Conservation (phyloP, 2,329 filamentous ascomycete species). For the Cladosporium austrohemisphaericum region DNA sequence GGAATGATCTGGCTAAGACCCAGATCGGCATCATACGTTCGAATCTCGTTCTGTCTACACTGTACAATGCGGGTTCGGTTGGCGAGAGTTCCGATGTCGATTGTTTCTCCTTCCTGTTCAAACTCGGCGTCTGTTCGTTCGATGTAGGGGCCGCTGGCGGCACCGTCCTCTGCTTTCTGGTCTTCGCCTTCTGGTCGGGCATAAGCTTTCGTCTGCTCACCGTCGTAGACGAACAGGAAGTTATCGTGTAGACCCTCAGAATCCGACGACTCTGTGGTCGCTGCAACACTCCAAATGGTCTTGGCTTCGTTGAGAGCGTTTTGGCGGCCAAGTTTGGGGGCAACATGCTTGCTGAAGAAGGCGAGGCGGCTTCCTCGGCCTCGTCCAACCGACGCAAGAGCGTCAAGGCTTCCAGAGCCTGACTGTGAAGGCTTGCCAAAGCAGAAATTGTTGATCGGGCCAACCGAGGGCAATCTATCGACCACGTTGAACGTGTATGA, state of each 20-base stretch:
- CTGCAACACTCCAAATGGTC: slow-evolving; percentile 73
- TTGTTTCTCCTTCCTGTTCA: slow-evolving; percentile 80
- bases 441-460: slow-evolving; percentile 72
- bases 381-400: slow-evolving; percentile 58
- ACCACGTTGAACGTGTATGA: slow-evolving; percentile 68
- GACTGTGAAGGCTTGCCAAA: slow-evolving; percentile 55
- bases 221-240: slow-evolving; percentile 30
- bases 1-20: slow-evolving; percentile 87
- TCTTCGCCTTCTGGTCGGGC: slow-evolving; percentile 15
- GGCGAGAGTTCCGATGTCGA: slow-evolving; percentile 82
- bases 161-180: slow-evolving; percentile 17
- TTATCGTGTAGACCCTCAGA: slow-evolving; percentile 21
- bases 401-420: slow-evolving; percentile 41
- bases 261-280: slow-evolving; percentile 15
- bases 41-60: slow-evolving; percentile 78
- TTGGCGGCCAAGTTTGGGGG: slow-evolving; percentile 66
- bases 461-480: slow-evolving; percentile 72
- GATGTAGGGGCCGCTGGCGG: slow-evolving; percentile 17
- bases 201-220: slow-evolving; percentile 27
- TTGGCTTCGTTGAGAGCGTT: slow-evolving; percentile 70
- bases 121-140: slow-evolving; percentile 80
- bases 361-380: slow-evolving; percentile 68
- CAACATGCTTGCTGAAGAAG: slow-evolving; percentile 72
- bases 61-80: slow-evolving; percentile 79
- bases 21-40: slow-evolving; percentile 90